Evolutionary conservation across 352 stramenopile species (phyloP).

Genomic region (Globisporangium cylindrosporum): DNA sequence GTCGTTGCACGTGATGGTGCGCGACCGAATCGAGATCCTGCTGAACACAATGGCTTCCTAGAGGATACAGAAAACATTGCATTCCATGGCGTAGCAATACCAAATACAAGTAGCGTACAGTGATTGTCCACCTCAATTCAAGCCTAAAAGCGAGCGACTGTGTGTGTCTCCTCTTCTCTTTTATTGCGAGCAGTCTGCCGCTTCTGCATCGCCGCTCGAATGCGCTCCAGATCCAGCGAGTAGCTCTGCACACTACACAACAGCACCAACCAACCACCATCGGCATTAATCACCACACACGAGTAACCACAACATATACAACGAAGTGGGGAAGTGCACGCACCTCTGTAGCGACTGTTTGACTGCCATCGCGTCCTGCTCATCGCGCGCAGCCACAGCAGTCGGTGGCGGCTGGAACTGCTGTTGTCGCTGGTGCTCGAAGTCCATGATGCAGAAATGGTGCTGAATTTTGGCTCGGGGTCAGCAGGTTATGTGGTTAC

Average conservation of each 20-base stretch:
- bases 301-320: neutral
- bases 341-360: constrained; percentile 10
- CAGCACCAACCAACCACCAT: neutral
- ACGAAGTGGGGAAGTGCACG: neutral
- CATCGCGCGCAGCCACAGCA: neutral
- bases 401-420: neutral
- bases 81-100: neutral
- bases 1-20: constrained; percentile 78
- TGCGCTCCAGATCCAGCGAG: constrained; percentile 32
- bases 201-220: constrained; percentile 26
- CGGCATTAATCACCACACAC: neutral
- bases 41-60: constrained; percentile 20
- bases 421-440: neutral
- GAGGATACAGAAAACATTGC: neutral
- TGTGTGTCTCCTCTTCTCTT: neutral
- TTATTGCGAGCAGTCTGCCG: constrained; percentile 1
- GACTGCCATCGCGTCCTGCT: neutral
- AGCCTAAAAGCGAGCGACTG: neutral
- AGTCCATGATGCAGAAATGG: neutral
- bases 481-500: no score
- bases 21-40: constrained; percentile 57
- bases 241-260: constrained; percentile 31
- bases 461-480: neutral
- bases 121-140: neutral
- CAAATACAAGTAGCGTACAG: neutral